Conservation (phyloP, 2,329 filamentous ascomycete genomes). For the Ascochyta rabiei region DNA sequence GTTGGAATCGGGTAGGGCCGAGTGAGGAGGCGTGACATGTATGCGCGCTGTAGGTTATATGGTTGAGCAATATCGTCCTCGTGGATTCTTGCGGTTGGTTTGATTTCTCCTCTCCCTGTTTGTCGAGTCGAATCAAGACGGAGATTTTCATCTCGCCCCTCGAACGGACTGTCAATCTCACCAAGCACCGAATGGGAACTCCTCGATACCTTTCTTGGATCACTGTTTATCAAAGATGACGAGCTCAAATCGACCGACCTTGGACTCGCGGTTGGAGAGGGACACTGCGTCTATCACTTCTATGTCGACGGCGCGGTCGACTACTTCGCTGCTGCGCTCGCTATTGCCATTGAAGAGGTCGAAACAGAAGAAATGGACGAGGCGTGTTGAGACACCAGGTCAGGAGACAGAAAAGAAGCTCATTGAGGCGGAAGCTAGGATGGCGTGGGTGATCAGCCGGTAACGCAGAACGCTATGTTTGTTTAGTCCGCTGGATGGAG, state of each 20-base stretch:
- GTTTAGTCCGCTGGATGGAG: not conserved
- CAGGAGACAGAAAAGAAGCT: slow-evolving; percentile 21
- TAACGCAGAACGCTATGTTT: not conserved
- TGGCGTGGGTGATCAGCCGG: slow-evolving; percentile 13
- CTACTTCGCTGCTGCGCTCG: slow-evolving; percentile 30
- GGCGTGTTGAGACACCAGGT: slow-evolving; percentile 6
- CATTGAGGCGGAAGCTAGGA: slow-evolving; percentile 25
- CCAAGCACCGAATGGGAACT: not conserved
- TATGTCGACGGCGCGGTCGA: slow-evolving; percentile 33
- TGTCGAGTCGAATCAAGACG: too few relatives aligned
- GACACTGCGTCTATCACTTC: slow-evolving; percentile 28
- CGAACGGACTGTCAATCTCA: not conserved
- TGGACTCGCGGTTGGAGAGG: slow-evolving; percentile 7
- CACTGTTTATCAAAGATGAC: slow-evolving; percentile 3
- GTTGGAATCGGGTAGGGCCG: not conserved
- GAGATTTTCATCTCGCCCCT: not conserved
- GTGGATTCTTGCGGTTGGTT: not conserved
- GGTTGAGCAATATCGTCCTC: not conserved
- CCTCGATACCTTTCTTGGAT: too few relatives aligned
- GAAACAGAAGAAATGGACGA: slow-evolving; percentile 3
- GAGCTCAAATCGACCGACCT: not conserved
- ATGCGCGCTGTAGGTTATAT: not conserved
- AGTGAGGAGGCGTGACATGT: not conserved
- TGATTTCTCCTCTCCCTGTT: not conserved
- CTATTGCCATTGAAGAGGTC: slow-evolving; percentile 23